Evolutionary conservation across 2,329 filamentous ascomycete species (phyloP), one percentile per base, ranked within the genome.

Genomic region (Colletotrichum lentis): DNA sequence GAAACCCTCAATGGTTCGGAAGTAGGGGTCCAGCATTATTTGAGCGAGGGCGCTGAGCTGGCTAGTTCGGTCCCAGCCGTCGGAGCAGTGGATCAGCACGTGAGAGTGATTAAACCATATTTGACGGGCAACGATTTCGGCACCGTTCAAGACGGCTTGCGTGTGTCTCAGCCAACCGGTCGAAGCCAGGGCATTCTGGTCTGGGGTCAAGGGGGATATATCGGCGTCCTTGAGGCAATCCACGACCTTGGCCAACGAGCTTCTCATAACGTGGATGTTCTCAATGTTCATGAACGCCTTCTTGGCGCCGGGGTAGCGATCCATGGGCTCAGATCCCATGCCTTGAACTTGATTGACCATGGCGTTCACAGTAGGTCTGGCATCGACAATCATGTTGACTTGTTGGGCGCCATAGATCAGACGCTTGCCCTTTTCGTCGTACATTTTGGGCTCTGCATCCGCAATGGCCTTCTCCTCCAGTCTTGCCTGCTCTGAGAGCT

Each of bases 261-360:
- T 91, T 65, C 96, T 88, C 96, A 99, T 99, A 70, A 97, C 94
- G 76, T 99, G 96, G 69, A 99, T 98, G 77, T 99, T 99, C 77
- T 96, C 95, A 74, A 99, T 99, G 70, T 93, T 96, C 64, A 99
- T 86, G 76, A 96, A 99, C 37, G 91, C 91, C 79, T 97, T 97
- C 67, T 90, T 91, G 18, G 94, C 93, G 74, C 94, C 95, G 70
- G 91, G 93, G 81, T 99, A 99, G 79, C 97, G 91, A 71, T 97
- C 93, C 92, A 98, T 97, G 74, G 97, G 97, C 79, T 99, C 96
- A 0, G 95, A 97, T 2, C 96, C 96, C 77, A 94, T 89, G 7
- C 96, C 96, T 71, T 95, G 90, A 4, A 94, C 92, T 77, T 97
- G 94, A 86, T 97, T 98, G 7, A 94, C 94, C 72, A 94, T 89